Conservation (phyloP, 805 yeast genomes). For the Monosporozyma unispora region DNA sequence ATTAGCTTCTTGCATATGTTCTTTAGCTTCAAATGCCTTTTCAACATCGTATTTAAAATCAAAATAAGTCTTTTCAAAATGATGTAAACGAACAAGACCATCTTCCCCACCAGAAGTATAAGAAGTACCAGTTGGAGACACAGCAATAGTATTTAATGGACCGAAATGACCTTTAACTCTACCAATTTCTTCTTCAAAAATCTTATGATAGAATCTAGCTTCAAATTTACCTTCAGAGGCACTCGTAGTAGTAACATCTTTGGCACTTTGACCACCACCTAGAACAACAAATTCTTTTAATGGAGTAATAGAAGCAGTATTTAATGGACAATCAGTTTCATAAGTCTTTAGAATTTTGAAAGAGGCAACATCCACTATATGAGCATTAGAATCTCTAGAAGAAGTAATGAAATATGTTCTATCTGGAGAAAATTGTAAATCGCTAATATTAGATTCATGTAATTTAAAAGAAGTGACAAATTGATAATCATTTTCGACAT, state of each 20-base stretch:
- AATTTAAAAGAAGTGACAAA: constrained; percentile 47
- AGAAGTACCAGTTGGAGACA: constrained; percentile 87
- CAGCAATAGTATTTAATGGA: constrained; percentile 88
- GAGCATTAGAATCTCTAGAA: constrained; percentile 83
- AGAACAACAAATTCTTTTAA: constrained; percentile 82
- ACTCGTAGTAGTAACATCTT: constrained; percentile 95
- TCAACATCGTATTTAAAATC: constrained; percentile 92
- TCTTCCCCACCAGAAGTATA: constrained; percentile 99
- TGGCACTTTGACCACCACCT: constrained; percentile 99
- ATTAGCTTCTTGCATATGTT: constrained; percentile 24
- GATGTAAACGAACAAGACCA: constrained; percentile 91
- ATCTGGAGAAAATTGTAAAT: constrained; percentile 83
- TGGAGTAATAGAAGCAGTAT: constrained; percentile 91
- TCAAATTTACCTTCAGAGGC: constrained; percentile 93
- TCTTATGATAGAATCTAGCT: constrained; percentile 90
- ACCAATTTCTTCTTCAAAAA: constrained; percentile 92
- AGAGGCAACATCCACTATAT: constrained; percentile 67
- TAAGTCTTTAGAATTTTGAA: constrained; percentile 64
- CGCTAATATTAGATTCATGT: constrained; percentile 76
- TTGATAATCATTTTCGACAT: constrained; percentile 44
- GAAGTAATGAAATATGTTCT: constrained; percentile 84
- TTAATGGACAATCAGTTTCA: constrained; percentile 86
- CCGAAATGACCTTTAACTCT: constrained; percentile 98
- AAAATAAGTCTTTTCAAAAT: constrained; percentile 84
- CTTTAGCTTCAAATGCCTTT: constrained; percentile 53